phyloP scores from a whole-genome alignment of 2,329 filamentous ascomycete species.

The Mycogone perniciosa region DNA sequence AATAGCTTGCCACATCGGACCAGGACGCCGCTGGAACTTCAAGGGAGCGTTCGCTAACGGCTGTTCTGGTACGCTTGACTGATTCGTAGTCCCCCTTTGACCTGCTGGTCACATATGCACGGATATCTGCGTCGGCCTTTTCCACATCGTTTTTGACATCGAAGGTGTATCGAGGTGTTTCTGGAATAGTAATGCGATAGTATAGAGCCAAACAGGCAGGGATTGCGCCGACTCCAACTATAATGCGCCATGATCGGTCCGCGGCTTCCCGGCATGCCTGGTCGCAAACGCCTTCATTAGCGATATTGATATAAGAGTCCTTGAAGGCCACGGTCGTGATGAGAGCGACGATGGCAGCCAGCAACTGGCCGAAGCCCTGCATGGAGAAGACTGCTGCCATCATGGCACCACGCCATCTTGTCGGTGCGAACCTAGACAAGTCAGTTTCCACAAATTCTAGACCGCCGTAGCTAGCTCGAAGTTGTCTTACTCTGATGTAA shows the following conservation, averaged over 20 bases:
- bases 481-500: slow-evolving; percentile 59
- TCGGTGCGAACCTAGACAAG: slow-evolving; percentile 62
- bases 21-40: slow-evolving; percentile 63
- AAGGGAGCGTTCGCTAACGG: slow-evolving; percentile 45
- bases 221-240: slow-evolving; percentile 72
- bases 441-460: slow-evolving; percentile 14
- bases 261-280: slow-evolving; percentile 61
- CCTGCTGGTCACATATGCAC: slow-evolving; percentile 48
- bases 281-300: slow-evolving; percentile 45
- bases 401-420: slow-evolving; percentile 76
- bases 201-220: slow-evolving; percentile 76
- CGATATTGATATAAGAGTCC: slow-evolving; percentile 36
- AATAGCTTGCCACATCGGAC: slow-evolving; percentile 61
- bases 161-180: slow-evolving; percentile 78
- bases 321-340: slow-evolving; percentile 63
- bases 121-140: slow-evolving; percentile 68
- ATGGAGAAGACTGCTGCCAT: slow-evolving; percentile 79
- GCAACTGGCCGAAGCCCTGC: slow-evolving; percentile 76
- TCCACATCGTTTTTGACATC: slow-evolving; percentile 70
- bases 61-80: slow-evolving; percentile 45
- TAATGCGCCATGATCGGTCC: slow-evolving; percentile 75
- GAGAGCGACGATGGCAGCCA: slow-evolving; percentile 62
- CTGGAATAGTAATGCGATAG: slow-evolving; percentile 78
- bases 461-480: neutral
- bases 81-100: slow-evolving; percentile 43